Conservation (phyloP, 495 filamentous ascomycete genomes). For the Aspergillus nanangensis region DNA sequence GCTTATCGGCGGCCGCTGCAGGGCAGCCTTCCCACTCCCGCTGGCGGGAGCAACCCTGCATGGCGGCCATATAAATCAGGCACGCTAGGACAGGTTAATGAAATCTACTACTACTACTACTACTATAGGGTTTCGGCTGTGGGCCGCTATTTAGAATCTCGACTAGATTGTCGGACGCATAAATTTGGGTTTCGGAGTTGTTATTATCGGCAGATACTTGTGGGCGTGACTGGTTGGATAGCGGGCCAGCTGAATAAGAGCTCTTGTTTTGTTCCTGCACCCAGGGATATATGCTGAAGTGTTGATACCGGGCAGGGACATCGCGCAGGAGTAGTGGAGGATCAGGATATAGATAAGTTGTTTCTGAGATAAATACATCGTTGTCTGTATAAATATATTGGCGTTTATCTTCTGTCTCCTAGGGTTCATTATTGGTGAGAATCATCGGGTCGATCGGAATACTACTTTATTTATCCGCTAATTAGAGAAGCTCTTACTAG, state of each 20-base stretch:
- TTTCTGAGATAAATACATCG: slow-evolving; percentile 1
- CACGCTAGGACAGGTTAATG: too few species aligned
- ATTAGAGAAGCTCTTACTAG: slow-evolving; percentile 7
- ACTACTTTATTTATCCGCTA: slow-evolving; percentile 7
- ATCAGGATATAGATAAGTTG: slow-evolving; percentile 12
- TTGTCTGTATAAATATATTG: background rate
- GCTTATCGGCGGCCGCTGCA: too few species aligned
- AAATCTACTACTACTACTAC: too few species aligned
- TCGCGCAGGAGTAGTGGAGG: slow-evolving; percentile 10
- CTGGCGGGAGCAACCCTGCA: too few species aligned
- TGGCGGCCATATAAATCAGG: too few species aligned
- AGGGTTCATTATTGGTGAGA: slow-evolving; percentile 9
- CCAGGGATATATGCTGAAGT: background rate
- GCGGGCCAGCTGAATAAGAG: background rate
- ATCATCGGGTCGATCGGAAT: slow-evolving; percentile 17
- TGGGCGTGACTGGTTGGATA: background rate
- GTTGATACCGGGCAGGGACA: slow-evolving; percentile 4
- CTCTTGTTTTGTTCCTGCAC: background rate
- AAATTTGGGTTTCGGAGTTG: background rate
- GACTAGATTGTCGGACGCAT: background rate
- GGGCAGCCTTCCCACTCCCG: slow-evolving; percentile 2
- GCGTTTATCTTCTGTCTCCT: background rate
- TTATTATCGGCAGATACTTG: background rate
- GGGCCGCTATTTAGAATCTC: background rate
- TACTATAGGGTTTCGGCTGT: background rate